Percentiles rank a stretch among this genome's conserved stretches.
phyloP scores from a whole-genome alignment of 2,329 filamentous ascomycete species.

The Arthrobotrys entomopaga region DNA sequence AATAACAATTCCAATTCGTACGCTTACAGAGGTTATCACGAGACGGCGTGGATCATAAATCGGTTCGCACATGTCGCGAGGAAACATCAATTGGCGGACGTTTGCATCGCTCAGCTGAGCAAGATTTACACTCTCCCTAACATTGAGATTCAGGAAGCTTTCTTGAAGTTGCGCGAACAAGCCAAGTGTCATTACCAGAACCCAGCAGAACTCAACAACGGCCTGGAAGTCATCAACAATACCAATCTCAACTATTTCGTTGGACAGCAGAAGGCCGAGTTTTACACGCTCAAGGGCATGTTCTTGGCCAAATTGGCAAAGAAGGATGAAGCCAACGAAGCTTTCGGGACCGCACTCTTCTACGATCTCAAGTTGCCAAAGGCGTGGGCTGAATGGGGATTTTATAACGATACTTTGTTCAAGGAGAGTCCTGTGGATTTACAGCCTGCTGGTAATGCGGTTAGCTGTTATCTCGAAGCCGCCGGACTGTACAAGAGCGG shows the following conservation, averaged over 20 bases:
- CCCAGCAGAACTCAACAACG: conserved; percentile 86
- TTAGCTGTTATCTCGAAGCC: conserved; percentile 95
- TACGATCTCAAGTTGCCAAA: conserved; percentile 96
- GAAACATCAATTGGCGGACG: conserved; percentile 95
- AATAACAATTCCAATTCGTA: conserved; percentile 81
- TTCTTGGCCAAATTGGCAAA: conserved; percentile 94
- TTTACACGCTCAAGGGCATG: conserved; percentile 99
- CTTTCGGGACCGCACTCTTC: conserved; percentile 93
- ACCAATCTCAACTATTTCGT: conserved; percentile 99
- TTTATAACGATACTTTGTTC: conserved; percentile 96
- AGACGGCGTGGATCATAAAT: conserved; percentile 99
- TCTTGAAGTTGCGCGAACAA: conserved; percentile 97
- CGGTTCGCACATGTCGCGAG: conserved; percentile 96
- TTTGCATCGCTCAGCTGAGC: conserved; percentile 96
- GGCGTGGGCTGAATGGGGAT: conserved; percentile 99
- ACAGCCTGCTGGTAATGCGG: conserved; percentile 84
- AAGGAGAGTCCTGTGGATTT: conserved; percentile 87
- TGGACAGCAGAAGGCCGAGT: conserved; percentile 94
- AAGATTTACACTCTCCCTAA: conserved; percentile 98
- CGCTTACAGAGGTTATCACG: conserved; percentile 95
- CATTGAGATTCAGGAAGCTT: conserved; percentile 99
- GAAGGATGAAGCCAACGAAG: conserved; percentile 88
- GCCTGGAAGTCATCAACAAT: conserved; percentile 98
- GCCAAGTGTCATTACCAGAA: conserved; percentile 99
- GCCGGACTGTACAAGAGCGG: conserved; percentile 96